Percentiles rank a stretch among this genome's conserved stretches.
These are phyloP conservation scores for Puya raimondii DNA, from an alignment of 176 grass and related monocot genomes.

Conservation along the genomic window DNA sequence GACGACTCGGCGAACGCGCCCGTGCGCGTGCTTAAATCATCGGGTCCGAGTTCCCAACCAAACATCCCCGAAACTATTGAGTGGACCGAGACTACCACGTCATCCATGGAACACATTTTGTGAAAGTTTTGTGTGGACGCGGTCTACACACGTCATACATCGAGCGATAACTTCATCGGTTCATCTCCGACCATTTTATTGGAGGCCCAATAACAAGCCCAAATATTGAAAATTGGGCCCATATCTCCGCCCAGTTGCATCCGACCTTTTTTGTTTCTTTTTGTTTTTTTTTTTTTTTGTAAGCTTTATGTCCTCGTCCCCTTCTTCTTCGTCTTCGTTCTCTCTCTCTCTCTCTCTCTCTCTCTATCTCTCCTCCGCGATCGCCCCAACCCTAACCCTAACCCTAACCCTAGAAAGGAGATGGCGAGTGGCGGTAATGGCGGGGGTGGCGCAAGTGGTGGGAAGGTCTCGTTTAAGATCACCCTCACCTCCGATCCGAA, in stretches of 20 bases:
- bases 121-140: no score
- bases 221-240: no score
- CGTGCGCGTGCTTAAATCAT: neutral
- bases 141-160: no score
- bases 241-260: no score
- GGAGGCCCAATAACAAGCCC: no score
- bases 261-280: no score
- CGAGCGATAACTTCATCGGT: no score
- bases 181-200: no score
- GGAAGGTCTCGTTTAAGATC: conserved; percentile 97
- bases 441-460: conserved; percentile 36
- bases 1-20: neutral
- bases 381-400: conserved; percentile 2
- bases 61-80: neutral
- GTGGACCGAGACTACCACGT: no score
- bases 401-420: neutral
- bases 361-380: neutral
- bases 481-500: conserved; percentile 99
- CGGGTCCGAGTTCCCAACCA: neutral
- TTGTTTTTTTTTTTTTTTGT: no score
- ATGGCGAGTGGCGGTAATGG: conserved; percentile 25
- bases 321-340: neutral
- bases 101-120: no score
- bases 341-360: neutral
- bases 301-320: neutral